These are phyloP conservation scores for Macrophomina pseudophaseolina DNA, from an alignment of 2,329 filamentous ascomycete genomes.

Conservation along the genomic window DNA sequence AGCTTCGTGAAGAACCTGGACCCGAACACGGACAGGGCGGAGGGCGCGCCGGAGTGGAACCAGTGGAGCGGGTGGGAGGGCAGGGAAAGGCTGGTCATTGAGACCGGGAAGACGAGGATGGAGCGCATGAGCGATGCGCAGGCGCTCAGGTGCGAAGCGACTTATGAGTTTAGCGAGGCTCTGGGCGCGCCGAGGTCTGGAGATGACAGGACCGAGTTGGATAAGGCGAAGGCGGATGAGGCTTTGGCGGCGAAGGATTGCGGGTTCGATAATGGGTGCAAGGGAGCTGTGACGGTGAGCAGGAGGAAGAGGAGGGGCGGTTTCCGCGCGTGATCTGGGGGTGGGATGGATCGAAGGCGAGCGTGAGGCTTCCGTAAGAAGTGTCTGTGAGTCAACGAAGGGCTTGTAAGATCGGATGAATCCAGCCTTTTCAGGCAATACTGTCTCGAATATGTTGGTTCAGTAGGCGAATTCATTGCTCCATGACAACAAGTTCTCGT, in stretches of 20 bases:
- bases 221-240: neutral
- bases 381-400: no score
- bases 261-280: slow-evolving; percentile 5
- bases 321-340: neutral
- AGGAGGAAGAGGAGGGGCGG: neutral
- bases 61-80: slow-evolving; percentile 41
- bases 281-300: neutral
- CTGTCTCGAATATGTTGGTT: no score
- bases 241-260: slow-evolving; percentile 14
- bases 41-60: slow-evolving; percentile 59
- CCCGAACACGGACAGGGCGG: slow-evolving; percentile 63
- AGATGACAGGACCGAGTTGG: slow-evolving; percentile 4
- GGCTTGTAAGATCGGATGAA: no score
- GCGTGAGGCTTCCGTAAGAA: no score
- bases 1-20: slow-evolving; percentile 71
- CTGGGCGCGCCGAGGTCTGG: neutral
- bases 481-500: no score
- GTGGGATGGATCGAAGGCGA: no score
- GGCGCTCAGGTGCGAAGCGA: slow-evolving; percentile 2
- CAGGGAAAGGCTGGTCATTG: slow-evolving; percentile 41
- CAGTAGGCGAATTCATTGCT: no score
- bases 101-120: slow-evolving; percentile 48
- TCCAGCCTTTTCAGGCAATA: no score
- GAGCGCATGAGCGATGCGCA: slow-evolving; percentile 39
- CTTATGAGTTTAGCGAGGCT: slow-evolving; percentile 9